Percentiles rank a stretch among this genome's conserved stretches.
phyloP scores from a whole-genome alignment of 306 rosid species.

The Trichosanthes cucumerina region DNA sequence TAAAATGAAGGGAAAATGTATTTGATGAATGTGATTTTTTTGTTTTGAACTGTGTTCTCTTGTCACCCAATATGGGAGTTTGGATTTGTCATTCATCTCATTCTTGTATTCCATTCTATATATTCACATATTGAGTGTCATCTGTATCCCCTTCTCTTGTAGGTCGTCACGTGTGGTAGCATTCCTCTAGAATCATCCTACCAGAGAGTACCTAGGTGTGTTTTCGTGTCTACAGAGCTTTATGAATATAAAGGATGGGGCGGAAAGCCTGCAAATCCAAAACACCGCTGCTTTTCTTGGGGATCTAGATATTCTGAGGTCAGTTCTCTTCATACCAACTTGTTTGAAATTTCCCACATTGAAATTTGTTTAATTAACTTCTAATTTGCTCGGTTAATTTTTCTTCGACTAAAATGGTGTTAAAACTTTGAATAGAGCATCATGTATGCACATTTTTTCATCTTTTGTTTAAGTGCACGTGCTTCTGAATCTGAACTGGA shows the following conservation, averaged over 20 bases:
- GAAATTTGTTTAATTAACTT: not conserved
- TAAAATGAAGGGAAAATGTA: not conserved
- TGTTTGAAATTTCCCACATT: not conserved
- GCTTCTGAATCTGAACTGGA: too few relatives aligned
- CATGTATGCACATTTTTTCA: not conserved
- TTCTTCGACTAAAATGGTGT: not conserved
- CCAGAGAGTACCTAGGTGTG: conserved; percentile 78
- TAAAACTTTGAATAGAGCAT: not conserved
- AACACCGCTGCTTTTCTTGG: conserved; percentile 70
- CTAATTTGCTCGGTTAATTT: not conserved
- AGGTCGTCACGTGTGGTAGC: conserved; percentile 99
- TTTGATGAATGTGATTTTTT: not conserved
- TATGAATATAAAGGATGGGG: conserved; percentile 74
- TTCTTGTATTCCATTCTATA: not conserved
- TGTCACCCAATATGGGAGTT: not conserved
- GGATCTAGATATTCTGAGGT: conserved; percentile 85
- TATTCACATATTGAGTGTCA: not conserved
- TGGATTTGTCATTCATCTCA: not conserved
- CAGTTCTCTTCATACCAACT: conserved; percentile 19
- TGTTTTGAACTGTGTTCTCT: not conserved
- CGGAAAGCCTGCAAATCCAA: conserved; percentile 69
- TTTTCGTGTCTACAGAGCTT: conserved; percentile 72
- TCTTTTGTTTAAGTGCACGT: not conserved
- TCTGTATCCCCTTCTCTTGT: conserved; percentile 19
- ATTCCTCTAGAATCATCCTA: conserved; percentile 94